A percentile compares a stretch with the other conserved stretches of the same genome.
phyloP scores from a whole-genome alignment of 139 green algal genomes.

The Micromonas commoda region DNA sequence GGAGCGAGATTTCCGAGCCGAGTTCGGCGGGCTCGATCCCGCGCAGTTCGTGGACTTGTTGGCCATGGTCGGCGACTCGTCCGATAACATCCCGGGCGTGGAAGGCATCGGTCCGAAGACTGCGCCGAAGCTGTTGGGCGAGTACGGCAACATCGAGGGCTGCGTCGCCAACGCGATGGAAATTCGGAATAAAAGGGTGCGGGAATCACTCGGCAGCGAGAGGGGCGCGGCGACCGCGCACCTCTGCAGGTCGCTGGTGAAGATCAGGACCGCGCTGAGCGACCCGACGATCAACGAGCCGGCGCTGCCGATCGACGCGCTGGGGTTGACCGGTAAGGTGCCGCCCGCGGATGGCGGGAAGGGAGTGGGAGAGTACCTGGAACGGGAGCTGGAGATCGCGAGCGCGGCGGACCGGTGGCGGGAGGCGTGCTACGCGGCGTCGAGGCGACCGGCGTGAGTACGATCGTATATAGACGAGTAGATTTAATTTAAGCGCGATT shows the following conservation, averaged over 20 bases:
- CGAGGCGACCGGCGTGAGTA: background rate
- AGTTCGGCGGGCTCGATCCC: background rate
- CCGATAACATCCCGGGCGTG: constrained; percentile 23
- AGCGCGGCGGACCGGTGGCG: background rate
- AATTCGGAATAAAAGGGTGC: background rate
- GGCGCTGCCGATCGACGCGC: background rate
- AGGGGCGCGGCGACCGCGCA: background rate
- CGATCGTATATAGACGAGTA: too few relatives aligned
- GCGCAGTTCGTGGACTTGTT: constrained; percentile 24
- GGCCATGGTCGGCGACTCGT: constrained; percentile 11
- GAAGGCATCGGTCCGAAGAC: constrained; percentile 26
- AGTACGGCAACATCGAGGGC: constrained; percentile 12
- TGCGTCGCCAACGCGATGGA: background rate
- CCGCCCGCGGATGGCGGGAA: background rate
- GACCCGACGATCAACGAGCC: constrained; percentile 4
- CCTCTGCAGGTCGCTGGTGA: background rate
- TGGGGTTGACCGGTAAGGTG: background rate
- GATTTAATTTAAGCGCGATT: too few relatives aligned
- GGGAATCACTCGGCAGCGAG: background rate
- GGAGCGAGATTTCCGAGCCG: constrained; percentile 2
- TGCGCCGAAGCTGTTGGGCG: background rate
- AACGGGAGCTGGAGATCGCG: background rate
- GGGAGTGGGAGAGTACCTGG: background rate
- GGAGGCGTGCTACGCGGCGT: background rate
- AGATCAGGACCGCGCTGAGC: background rate